Evolutionary conservation across 306 rosid genomes (phyloP), one percentile per base, ranked within the genome.

Genomic region (Dalbergia cultrata): DNA sequence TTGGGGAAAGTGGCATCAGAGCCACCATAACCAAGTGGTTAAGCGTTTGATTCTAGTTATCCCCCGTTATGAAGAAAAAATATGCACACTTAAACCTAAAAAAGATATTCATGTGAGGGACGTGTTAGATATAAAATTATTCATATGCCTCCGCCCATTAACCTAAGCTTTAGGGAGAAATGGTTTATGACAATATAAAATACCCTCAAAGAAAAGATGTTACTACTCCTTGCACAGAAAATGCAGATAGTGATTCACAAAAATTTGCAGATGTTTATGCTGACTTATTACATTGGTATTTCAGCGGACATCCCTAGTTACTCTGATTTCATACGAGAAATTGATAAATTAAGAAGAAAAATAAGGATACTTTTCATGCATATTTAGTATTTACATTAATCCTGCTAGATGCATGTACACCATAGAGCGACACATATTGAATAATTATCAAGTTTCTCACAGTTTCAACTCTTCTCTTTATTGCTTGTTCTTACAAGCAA

Each of bases 161-260:
- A 26, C 1, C 2, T 21, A 21, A 21, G 22, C 22, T 26, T 26
- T 26, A 1, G 31, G 2, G 31, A 26, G 31, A 26, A 26, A 26
- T 26, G 31, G 31, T 26, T 26, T 0, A 26, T 26, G 31, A 26
- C 2, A 2, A 17, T 47, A 67, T 3, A 39, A 47, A 45, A 62
- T 59, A 57, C n/a, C 13, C 56, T 62, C n/a, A 13, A 5, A 65
- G 31, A 39, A 39, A 26, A 8, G 9, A 6, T 13, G 56, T 7
- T 10, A 50, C 45, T 9, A 5, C 31, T 70, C 61, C 62, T 14
- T 34, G 17, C 44, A 52, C 62, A 31, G 9, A 34, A 53, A 53
- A 34, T 71, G 49, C 47, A 34, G 34, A 71, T 44, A 52, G 33
- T 22, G 41, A 21, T 68, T 68, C 19, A 68, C 12, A 19, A 67